Conservation (phyloP, 208 protist species). For the Leptomonas seymouri region DNA sequence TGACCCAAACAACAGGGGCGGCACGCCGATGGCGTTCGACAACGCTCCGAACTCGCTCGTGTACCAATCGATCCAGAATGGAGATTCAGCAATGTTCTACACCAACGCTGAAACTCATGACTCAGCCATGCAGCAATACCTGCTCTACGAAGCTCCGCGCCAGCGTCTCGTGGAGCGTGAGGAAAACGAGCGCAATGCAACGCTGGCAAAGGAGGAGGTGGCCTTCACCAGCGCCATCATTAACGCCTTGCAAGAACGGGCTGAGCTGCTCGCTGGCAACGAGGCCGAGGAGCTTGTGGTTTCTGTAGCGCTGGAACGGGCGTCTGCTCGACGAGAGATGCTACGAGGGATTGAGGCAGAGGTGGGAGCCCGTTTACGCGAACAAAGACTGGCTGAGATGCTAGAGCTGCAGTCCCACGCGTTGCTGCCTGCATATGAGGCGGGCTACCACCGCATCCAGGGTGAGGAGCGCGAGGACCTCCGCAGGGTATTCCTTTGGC, state of each 20-base stretch:
- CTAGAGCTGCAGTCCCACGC: constrained; percentile 34
- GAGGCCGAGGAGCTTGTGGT: constrained; percentile 39
- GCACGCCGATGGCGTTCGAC: neutral
- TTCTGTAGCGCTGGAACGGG: constrained; percentile 32
- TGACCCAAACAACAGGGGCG: neutral
- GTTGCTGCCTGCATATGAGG: constrained; percentile 49
- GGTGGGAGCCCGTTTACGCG: constrained; percentile 24
- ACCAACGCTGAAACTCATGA: constrained; percentile 11
- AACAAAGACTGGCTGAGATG: constrained; percentile 41
- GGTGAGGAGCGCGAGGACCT: constrained; percentile 47
- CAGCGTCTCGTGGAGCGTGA: constrained; percentile 33
- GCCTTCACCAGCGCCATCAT: constrained; percentile 27
- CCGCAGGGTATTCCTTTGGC: constrained; percentile 37
- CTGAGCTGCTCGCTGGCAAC: constrained; percentile 28
- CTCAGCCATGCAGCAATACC: constrained; percentile 22
- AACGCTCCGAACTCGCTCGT: neutral
- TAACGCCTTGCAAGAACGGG: constrained; percentile 12
- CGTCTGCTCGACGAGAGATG: constrained; percentile 24
- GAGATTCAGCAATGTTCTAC: constrained; percentile 7
- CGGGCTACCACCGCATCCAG: constrained; percentile 34
- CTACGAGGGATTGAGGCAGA: constrained; percentile 54
- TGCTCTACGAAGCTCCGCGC: constrained; percentile 30
- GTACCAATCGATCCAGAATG: neutral
- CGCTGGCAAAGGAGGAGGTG: constrained; percentile 46
- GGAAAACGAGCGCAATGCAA: constrained; percentile 20